Conservation (phyloP, 176 grass and related monocot genomes). For the Lolium rigidum region DNA sequence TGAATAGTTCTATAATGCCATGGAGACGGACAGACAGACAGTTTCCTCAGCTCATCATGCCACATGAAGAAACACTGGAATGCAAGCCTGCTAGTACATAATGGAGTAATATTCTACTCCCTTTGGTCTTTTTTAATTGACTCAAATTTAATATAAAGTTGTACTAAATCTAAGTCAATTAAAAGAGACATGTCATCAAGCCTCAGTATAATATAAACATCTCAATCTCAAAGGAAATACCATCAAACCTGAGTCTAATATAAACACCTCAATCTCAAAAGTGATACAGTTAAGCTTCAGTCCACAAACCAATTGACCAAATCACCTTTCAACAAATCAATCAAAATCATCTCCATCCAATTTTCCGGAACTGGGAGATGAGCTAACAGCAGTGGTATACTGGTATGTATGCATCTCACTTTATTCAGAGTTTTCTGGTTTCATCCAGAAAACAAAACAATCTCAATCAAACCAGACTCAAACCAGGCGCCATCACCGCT, state of each 20-base stretch:
- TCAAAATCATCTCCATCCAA: slow-evolving; percentile 5
- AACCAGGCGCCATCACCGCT: slow-evolving; percentile 10
- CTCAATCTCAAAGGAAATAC: neutral
- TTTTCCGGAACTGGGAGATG: neutral
- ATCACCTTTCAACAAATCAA: neutral
- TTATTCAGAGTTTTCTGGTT: neutral
- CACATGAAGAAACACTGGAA: neutral
- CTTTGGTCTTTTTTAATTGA: too few species aligned
- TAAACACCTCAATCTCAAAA: neutral
- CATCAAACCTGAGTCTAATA: neutral
- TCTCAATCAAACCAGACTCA: neutral
- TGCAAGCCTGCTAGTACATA: too few species aligned
- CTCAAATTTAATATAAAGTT: too few species aligned
- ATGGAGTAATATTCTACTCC: too few species aligned
- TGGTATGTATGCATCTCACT: neutral
- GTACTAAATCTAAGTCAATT: too few species aligned
- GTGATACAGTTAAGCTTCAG: neutral
- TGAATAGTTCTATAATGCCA: neutral
- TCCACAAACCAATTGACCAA: slow-evolving; percentile 5
- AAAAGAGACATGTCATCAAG: neutral
- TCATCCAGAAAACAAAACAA: slow-evolving; percentile 7
- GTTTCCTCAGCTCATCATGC: too few species aligned
- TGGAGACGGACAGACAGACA: neutral
- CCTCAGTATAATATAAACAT: too few species aligned
- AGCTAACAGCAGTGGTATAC: neutral